Percentiles rank a stretch among this genome's conserved stretches.
These are phyloP conservation scores for Globisporangium canariense DNA, from an alignment of 352 stramenopile genomes.

Conservation along the genomic window DNA sequence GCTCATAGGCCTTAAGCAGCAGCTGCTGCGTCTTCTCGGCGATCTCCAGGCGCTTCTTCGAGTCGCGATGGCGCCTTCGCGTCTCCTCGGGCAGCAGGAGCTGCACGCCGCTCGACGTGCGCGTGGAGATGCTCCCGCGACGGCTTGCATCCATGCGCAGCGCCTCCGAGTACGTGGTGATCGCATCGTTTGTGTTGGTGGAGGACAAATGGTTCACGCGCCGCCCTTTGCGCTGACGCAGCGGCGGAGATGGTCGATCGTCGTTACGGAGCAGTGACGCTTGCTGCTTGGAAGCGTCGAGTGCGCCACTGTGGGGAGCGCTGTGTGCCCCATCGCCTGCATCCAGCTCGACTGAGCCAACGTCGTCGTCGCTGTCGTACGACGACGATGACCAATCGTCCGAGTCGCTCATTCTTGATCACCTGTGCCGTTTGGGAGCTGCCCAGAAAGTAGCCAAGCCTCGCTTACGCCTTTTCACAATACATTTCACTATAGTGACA, in stretches of 20 bases:
- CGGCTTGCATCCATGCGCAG: constrained; percentile 14
- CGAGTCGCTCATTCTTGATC: constrained; percentile 4
- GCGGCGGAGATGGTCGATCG: not conserved
- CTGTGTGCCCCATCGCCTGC: not conserved
- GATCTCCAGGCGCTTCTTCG: constrained; percentile 38
- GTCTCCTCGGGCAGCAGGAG: constrained; percentile 22
- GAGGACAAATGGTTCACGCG: constrained; percentile 5
- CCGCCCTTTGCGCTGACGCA: not conserved
- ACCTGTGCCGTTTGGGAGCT: not conserved
- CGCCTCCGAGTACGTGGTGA: constrained; percentile 20
- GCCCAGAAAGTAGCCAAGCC: not conserved
- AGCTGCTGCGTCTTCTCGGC: constrained; percentile 29
- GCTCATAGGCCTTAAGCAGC: constrained; percentile 36
- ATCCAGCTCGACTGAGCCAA: constrained; percentile 9
- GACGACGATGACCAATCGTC: constrained; percentile 17
- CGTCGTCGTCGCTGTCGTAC: constrained; percentile 24
- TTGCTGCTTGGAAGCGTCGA: not conserved
- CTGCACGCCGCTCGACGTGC: not conserved
- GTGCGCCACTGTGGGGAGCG: not conserved
- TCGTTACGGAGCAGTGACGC: not conserved
- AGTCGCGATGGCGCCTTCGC: constrained; percentile 25
- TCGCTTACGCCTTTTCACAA: not conserved
- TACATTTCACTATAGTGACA: not conserved
- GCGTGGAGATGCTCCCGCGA: constrained; percentile 25
- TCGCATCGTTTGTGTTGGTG: constrained; percentile 4